Conservation (phyloP, 176 grass and related monocot genomes). For the Oryza glaberrima region DNA sequence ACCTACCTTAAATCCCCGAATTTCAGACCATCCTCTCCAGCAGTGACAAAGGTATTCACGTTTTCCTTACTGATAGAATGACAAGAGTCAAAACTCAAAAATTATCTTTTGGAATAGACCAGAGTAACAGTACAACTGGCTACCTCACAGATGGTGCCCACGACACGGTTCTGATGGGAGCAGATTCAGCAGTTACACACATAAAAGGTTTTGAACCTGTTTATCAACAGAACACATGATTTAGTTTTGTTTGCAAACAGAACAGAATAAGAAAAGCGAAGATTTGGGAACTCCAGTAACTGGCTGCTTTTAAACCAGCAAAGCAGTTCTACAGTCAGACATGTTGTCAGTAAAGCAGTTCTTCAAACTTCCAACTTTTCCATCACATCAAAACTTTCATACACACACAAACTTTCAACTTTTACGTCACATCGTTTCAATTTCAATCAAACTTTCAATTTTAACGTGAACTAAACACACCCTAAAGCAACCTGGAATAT, state of each 20-base stretch:
- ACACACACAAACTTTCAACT: too few species aligned
- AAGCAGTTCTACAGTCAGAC: conserved; percentile 24
- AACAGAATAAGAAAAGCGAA: conserved; percentile 5
- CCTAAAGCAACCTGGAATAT: conserved; percentile 70
- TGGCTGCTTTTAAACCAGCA: conserved; percentile 22
- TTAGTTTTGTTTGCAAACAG: conserved; percentile 13
- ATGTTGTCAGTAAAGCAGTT: background rate
- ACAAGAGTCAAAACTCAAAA: conserved; percentile 25
- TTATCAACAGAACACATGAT: conserved; percentile 27
- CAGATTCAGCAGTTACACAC: conserved; percentile 81
- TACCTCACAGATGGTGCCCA: conserved; percentile 92
- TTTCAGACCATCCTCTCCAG: conserved; percentile 88
- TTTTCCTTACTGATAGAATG: conserved; percentile 48
- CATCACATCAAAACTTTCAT: too few species aligned
- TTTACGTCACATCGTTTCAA: too few species aligned
- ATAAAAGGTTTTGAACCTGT: conserved; percentile 93
- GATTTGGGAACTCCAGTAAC: conserved; percentile 27
- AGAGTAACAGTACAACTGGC: conserved; percentile 12
- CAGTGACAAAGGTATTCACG: conserved; percentile 80
- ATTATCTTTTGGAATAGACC: conserved; percentile 31
- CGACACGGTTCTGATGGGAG: conserved; percentile 85
- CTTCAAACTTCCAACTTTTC: too few species aligned
- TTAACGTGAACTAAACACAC: too few species aligned
- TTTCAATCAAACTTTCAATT: too few species aligned
- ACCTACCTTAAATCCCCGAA: conserved; percentile 97